Evolutionary conservation across 1,139 yeast species (phyloP), one percentile per base, ranked within the genome.

Genomic region (Meyerozyma elateridarum): DNA sequence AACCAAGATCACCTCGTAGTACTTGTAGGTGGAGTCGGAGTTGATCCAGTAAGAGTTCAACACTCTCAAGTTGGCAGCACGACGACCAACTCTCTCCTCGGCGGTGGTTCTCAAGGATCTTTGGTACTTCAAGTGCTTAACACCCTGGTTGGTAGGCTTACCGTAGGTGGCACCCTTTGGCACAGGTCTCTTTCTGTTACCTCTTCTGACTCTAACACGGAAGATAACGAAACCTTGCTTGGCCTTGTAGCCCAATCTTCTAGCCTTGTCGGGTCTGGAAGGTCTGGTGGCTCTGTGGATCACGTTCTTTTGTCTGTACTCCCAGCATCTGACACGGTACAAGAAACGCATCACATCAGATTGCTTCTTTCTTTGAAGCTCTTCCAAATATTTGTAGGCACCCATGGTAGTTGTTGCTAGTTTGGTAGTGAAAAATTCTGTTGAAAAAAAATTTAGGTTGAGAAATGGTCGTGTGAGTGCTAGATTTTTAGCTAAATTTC

Each of bases 61-160:
- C 59, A 91, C 97, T 77, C 98, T 88, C 79, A 91, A 79, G 88
- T 91, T 91, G 62, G 95, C 79, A 70, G 95, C 95, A 70, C 93
- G 88, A 70, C 96, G 89, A 63, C 96, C 98, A 61, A 89, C 95
- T 79, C 97, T 88, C 79, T 91, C 98, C 77, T 91, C 98, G 59
- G 98, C 98, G 59, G 96, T 89, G 56, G 95, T 77, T 73, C 95
- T 87, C 71, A 87, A 78, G 49, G 96, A 83, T 75, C 93, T 87
- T 80, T 91, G 98, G 95, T 88, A 89, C 79, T 91, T 91, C 78
- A 91, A 85, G 73, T 91, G 96, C 80, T 81, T 81, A 57, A 91
- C 93, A 85, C 98, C 98, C 79, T 87, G 95, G 95, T 91, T 91
- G 79, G 98, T 91, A 82, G 98, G 98, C 85, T 91, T 91, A 85